Evolutionary conservation across 139 green algal species (phyloP), one percentile per base, ranked within the genome.

Genomic region (Coccomyxa sp.): DNA sequence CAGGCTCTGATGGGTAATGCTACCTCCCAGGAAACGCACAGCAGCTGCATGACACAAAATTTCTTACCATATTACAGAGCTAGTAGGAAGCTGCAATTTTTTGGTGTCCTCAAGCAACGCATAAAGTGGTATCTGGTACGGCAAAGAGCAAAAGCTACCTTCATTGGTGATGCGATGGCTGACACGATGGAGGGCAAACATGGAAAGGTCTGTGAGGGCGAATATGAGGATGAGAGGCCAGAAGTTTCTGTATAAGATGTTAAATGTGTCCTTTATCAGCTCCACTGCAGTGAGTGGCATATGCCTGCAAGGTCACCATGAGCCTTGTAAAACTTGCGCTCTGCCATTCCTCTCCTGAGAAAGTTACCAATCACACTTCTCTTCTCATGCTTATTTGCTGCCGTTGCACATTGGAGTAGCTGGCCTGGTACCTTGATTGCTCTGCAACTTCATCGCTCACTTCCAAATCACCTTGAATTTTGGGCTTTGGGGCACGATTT

Each of bases 111-210:
- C n/a, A n/a, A n/a, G n/a, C n/a, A n/a, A n/a, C n/a, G n/a, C n/a
- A 71, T 71, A 25, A 9, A 28, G 4, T 71, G 63, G 21, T 71
- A 71, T 1, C 63, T 71, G 63, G 18, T 71, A 28, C 10, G 63
- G 21, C 18, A 71, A 28, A 1, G 63, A 11, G 9, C 25, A 78
- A 58, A 12, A 58, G 71, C n/a, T 58, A 82, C 84, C 63, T 77
- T 88, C 79, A 28, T 89, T 89, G 0, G 86, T 89, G 25, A 80
- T 25, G 0, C 86, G 67, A 28, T 89, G 86, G 58, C 82, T 87
- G 30, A 81, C 13, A 10, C 86, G 78, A 59, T 89, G 86, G 63
- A 89, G 82, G 74, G 66, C 25, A 38, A 88, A 89, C 13, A 88
- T 67, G 1, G 38, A 28, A 11, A n/a, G 68, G 30, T 89, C 86